Evolutionary conservation across 2,329 filamentous ascomycete species (phyloP).

Genomic region (Plectosphaerella plurivora): DNA sequence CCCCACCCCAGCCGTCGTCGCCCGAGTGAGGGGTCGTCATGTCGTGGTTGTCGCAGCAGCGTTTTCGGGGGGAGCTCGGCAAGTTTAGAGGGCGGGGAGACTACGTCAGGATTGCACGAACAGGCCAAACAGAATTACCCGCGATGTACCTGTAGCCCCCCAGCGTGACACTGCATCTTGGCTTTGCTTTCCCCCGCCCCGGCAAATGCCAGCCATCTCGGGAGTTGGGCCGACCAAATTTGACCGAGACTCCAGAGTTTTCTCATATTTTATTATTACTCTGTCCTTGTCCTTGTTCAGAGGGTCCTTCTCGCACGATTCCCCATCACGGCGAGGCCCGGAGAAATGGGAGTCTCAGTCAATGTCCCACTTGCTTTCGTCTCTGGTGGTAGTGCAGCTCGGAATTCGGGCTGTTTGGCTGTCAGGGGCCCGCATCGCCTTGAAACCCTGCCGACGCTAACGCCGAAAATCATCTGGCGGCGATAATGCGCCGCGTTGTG

Average conservation of each 20-base stretch:
- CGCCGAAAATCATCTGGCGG: background rate
- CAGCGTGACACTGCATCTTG: background rate
- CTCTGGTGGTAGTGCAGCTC: too few relatives aligned
- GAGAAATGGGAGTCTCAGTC: too few relatives aligned
- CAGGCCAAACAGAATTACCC: background rate
- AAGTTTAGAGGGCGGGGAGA: background rate
- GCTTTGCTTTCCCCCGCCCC: background rate
- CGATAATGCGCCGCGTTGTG: background rate
- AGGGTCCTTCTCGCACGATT: too few relatives aligned
- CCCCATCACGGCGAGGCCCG: too few relatives aligned
- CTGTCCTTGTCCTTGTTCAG: too few relatives aligned
- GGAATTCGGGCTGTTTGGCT: too few relatives aligned
- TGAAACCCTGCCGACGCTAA: background rate
- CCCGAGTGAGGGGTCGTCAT: background rate
- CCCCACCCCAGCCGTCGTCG: background rate
- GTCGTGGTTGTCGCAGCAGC: background rate
- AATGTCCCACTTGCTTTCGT: too few relatives aligned
- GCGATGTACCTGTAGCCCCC: background rate
- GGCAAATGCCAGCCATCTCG: too few relatives aligned
- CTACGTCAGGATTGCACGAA: background rate
- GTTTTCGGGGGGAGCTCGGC: conserved; percentile 1
- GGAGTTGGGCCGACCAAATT: too few relatives aligned
- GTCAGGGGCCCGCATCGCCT: too few relatives aligned
- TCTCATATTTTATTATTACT: too few relatives aligned
- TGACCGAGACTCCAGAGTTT: too few relatives aligned